Conservation (phyloP, 805 yeast genomes). For the Pachysolen tannophilus region DNA sequence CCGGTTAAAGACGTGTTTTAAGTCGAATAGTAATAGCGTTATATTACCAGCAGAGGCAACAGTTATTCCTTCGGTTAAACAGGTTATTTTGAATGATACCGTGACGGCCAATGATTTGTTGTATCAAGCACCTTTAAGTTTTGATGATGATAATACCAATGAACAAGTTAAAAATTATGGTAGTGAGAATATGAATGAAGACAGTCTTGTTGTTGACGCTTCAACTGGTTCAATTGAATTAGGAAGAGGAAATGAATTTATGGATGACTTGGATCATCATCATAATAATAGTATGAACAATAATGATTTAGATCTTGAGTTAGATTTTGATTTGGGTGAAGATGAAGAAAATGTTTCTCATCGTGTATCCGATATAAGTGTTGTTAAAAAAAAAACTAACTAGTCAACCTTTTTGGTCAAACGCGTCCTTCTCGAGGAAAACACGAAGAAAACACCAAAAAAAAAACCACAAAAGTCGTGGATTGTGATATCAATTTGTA, state of each 20-base stretch:
- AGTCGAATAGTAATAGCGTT: slow-evolving; percentile 36
- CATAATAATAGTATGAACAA: slow-evolving; percentile 16
- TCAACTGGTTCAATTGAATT: slow-evolving; percentile 9
- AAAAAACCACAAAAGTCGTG: too few relatives aligned
- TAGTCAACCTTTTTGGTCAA: too few relatives aligned
- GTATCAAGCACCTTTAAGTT: slow-evolving; percentile 50
- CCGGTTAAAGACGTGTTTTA: slow-evolving; percentile 63
- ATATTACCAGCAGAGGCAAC: slow-evolving; percentile 55
- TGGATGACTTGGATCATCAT: slow-evolving; percentile 55
- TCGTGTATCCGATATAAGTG: too few relatives aligned
- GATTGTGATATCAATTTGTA: too few relatives aligned
- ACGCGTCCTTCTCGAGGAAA: too few relatives aligned
- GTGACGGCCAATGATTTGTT: slow-evolving; percentile 72
- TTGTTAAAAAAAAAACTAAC: too few relatives aligned
- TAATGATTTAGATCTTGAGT: slow-evolving; percentile 21
- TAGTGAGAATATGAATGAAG: too few relatives aligned
- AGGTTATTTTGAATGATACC: slow-evolving; percentile 63
- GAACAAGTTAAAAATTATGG: slow-evolving; percentile 6
- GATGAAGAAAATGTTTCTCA: slow-evolving; percentile 11
- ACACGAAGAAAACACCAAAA: too few relatives aligned
- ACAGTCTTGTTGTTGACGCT: slow-evolving; percentile 5
- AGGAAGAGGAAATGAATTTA: slow-evolving; percentile 10
- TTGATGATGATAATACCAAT: slow-evolving; percentile 24
- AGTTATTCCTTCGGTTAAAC: slow-evolving; percentile 49
- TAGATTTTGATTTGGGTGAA: slow-evolving; percentile 25